Conservation (phyloP, 2,329 filamentous ascomycete species). For the Fusarium coffeatum region DNA sequence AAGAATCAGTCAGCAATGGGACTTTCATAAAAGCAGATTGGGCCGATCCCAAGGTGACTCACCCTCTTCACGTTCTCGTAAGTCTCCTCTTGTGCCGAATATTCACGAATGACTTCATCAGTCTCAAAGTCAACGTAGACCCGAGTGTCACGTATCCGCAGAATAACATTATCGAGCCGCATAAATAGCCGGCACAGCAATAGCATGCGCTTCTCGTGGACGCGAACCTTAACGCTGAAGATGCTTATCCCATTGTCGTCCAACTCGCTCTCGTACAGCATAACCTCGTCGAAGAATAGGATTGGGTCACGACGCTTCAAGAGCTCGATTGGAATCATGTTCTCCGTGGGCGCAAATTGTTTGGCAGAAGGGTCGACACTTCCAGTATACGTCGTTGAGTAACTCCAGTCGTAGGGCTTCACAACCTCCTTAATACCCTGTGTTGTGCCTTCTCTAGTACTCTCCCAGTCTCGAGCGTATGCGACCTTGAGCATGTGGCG, state of each 20-base stretch:
- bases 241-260: slow-evolving; percentile 97
- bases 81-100: slow-evolving; percentile 84
- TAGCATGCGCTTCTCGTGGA: slow-evolving; percentile 90
- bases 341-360: slow-evolving; percentile 49
- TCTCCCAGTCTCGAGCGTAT: slow-evolving; percentile 87
- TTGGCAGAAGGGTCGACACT: slow-evolving; percentile 61
- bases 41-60: slow-evolving; percentile 43
- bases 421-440: slow-evolving; percentile 94
- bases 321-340: slow-evolving; percentile 82
- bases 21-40: neutral
- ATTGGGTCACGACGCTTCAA: slow-evolving; percentile 92
- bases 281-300: slow-evolving; percentile 94
- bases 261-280: slow-evolving; percentile 96
- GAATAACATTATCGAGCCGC: slow-evolving; percentile 88
- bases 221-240: slow-evolving; percentile 88
- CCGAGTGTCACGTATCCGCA: slow-evolving; percentile 88
- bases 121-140: slow-evolving; percentile 90
- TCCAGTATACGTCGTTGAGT: slow-evolving; percentile 88
- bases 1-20: neutral
- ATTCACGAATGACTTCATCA: slow-evolving; percentile 86
- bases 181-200: slow-evolving; percentile 90
- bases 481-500: slow-evolving; percentile 91
- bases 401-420: slow-evolving; percentile 98
- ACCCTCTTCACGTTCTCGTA: slow-evolving; percentile 82
- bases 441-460: slow-evolving; percentile 76